Evolutionary conservation across 2,329 filamentous ascomycete genomes (phyloP).

Genomic region (Nemania serpens): DNA sequence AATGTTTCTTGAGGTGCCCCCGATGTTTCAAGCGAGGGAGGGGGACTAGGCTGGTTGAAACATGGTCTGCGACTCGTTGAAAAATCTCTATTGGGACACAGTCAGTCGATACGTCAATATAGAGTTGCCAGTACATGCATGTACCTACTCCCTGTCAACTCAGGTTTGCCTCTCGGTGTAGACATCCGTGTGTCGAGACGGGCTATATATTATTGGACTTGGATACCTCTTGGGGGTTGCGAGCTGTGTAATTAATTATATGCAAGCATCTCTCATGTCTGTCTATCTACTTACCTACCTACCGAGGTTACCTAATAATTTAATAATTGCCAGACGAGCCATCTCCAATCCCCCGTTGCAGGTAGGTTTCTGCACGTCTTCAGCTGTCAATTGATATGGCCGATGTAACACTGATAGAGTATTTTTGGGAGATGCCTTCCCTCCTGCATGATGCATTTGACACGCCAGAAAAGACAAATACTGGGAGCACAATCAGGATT

Average conservation of each 20-base stretch:
- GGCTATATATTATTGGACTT: not conserved
- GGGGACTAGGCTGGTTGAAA: constrained; percentile 8
- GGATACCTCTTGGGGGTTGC: not conserved
- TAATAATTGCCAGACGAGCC: too few species aligned
- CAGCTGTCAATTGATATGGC: constrained; percentile 17
- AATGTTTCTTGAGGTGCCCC: constrained; percentile 10
- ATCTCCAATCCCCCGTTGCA: not conserved
- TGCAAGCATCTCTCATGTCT: not conserved
- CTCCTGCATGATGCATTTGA: constrained; percentile 19
- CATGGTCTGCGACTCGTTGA: not conserved
- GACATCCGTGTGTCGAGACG: not conserved
- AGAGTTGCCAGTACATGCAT: too few species aligned
- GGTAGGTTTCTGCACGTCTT: constrained; percentile 2
- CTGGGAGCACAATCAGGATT: constrained; percentile 14
- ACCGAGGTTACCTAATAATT: too few species aligned
- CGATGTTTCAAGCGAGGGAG: constrained; percentile 18
- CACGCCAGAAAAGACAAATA: not conserved
- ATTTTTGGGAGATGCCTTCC: constrained; percentile 13
- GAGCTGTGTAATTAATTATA: not conserved
- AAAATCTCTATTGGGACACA: not conserved
- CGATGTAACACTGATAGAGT: constrained; percentile 24
- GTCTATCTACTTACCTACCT: too few species aligned
- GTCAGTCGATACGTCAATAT: constrained; percentile 12
- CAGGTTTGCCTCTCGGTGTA: not conserved
- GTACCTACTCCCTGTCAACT: too few species aligned